Evolutionary conservation across 257 asterid species (phyloP).

Genomic region (Gentiana macrophylla): DNA sequence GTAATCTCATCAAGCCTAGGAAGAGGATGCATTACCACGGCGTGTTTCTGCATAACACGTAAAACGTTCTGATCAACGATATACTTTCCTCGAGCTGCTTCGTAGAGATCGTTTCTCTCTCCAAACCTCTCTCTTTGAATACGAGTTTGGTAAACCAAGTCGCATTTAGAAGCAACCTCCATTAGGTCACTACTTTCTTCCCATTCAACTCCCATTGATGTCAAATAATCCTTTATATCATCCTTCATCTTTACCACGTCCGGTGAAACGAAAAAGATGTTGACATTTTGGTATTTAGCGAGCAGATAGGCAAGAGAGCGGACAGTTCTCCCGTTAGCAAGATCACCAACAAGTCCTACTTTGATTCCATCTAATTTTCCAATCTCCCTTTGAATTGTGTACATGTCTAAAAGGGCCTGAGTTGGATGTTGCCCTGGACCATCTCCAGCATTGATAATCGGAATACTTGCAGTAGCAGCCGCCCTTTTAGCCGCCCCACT

Average conservation of each 20-base stretch:
- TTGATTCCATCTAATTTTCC: slow-evolving; percentile 85
- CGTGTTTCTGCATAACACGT: slow-evolving; percentile 75
- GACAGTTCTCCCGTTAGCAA: slow-evolving; percentile 90
- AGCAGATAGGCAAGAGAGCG: slow-evolving; percentile 91
- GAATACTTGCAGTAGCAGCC: slow-evolving; percentile 66
- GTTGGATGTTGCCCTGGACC: slow-evolving; percentile 99
- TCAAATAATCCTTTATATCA: slow-evolving; percentile 81
- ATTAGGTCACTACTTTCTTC: slow-evolving; percentile 73
- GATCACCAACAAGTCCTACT: slow-evolving; percentile 95
- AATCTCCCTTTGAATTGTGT: slow-evolving; percentile 77
- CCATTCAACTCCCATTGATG: slow-evolving; percentile 75
- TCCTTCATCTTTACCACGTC: slow-evolving; percentile 93
- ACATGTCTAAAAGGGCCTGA: slow-evolving; percentile 87
- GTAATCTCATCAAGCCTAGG: slow-evolving; percentile 75
- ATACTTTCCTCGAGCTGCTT: slow-evolving; percentile 83
- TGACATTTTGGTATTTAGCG: slow-evolving; percentile 59
- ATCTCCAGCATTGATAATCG: slow-evolving; percentile 94
- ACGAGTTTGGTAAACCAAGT: slow-evolving; percentile 76
- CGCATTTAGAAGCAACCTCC: slow-evolving; percentile 91
- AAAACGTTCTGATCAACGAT: slow-evolving; percentile 47
- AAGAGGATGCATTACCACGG: slow-evolving; percentile 89
- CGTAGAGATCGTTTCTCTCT: slow-evolving; percentile 65
- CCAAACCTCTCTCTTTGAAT: slow-evolving; percentile 81
- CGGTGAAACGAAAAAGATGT: slow-evolving; percentile 82
- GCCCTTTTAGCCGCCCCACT: slow-evolving; percentile 96